These are phyloP conservation scores for Camillea tinctor DNA, from an alignment of 2,329 filamentous ascomycete species.

Conservation along the genomic window DNA sequence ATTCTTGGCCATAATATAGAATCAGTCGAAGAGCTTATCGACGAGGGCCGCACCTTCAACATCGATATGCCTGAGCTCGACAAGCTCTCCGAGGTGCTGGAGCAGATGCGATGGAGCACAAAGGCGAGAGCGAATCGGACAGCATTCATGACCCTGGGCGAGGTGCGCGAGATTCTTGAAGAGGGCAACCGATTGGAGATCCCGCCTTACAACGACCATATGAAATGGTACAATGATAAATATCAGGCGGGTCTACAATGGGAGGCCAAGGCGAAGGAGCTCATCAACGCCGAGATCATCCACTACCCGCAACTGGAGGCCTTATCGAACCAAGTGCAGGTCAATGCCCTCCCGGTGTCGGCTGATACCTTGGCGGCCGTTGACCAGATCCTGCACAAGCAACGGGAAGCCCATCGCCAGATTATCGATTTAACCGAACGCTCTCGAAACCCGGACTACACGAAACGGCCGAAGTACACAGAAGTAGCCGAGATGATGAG, in stretches of 20 bases:
- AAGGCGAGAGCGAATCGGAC: constrained; percentile 66
- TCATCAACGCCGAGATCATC: constrained; percentile 87
- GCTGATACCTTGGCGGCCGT: constrained; percentile 77
- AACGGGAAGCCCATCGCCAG: constrained; percentile 87
- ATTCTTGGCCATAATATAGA: constrained; percentile 62
- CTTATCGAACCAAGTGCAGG: constrained; percentile 75
- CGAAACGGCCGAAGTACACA: constrained; percentile 78
- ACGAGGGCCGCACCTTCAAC: constrained; percentile 84
- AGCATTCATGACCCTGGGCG: constrained; percentile 68
- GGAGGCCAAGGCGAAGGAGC: constrained; percentile 89
- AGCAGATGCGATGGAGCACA: constrained; percentile 86
- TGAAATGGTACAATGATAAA: constrained; percentile 74
- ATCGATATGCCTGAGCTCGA: constrained; percentile 90
- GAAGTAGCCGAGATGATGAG: constrained; percentile 92
- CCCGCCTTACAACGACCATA: constrained; percentile 74
- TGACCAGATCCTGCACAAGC: constrained; percentile 91
- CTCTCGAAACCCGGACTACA: constrained; percentile 71
- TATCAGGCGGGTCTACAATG: constrained; percentile 76
- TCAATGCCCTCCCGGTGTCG: constrained; percentile 72
- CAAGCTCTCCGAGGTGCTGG: constrained; percentile 73
- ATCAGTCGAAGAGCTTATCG: constrained; percentile 87
- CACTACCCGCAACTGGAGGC: constrained; percentile 95
- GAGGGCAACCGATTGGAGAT: constrained; percentile 77
- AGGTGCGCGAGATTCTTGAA: constrained; percentile 76
- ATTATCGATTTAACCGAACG: constrained; percentile 80